phyloP scores from a whole-genome alignment of 257 asterid species.

The Marsdenia floribunda region DNA sequence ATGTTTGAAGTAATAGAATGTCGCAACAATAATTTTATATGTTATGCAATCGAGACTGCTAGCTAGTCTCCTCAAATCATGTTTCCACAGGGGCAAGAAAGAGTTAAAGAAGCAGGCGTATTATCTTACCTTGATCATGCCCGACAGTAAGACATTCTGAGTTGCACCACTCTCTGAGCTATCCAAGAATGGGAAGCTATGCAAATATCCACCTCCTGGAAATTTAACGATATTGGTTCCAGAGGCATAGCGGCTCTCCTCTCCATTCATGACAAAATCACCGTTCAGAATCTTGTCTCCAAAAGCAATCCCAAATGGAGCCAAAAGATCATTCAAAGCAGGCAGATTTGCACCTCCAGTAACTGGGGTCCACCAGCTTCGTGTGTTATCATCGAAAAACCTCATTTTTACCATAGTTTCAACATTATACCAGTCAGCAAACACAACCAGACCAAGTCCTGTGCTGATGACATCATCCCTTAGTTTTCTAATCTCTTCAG shows the following conservation, averaged over 20 bases:
- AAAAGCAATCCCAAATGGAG: constrained; percentile 90
- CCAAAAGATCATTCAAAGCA: constrained; percentile 90
- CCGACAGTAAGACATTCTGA: constrained; percentile 74
- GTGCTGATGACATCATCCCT: constrained; percentile 70
- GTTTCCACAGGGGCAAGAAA: constrained; percentile 4
- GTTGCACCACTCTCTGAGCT: constrained; percentile 98
- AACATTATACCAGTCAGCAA: constrained; percentile 98
- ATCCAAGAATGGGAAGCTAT: constrained; percentile 89
- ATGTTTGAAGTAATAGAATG: not conserved
- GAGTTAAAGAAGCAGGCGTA: constrained; percentile 9
- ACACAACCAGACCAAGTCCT: constrained; percentile 81
- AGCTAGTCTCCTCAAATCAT: not conserved
- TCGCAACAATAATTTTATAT: no score
- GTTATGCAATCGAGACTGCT: not conserved
- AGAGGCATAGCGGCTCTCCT: constrained; percentile 94
- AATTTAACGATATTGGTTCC: constrained; percentile 89
- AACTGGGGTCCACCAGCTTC: constrained; percentile 99
- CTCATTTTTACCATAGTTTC: constrained; percentile 97
- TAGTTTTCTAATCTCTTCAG: constrained; percentile 70
- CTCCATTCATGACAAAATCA: constrained; percentile 81
- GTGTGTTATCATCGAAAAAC: constrained; percentile 92
- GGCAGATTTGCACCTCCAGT: constrained; percentile 97
- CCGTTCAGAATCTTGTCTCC: constrained; percentile 97
- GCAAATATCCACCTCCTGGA: constrained; percentile 91
- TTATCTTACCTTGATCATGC: constrained; percentile 73